phyloP scores from a whole-genome alignment of 441 rosid genomes.

The Syzygium syzygioides region DNA sequence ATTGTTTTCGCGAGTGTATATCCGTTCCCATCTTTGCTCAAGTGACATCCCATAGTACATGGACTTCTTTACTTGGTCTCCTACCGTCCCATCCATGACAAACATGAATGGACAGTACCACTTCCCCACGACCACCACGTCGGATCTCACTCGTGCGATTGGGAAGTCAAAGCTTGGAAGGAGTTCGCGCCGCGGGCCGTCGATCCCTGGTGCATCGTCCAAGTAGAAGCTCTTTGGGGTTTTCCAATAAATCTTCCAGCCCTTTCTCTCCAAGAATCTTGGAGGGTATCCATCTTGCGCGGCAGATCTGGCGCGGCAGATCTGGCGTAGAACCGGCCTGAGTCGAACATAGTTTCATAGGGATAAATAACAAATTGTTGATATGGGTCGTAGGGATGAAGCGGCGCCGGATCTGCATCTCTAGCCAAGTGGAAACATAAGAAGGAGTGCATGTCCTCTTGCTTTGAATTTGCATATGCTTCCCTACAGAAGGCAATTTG shows the following conservation, averaged over 20 bases:
- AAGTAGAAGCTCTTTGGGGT: constrained; percentile 23
- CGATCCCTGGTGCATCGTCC: constrained; percentile 44
- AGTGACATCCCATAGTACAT: constrained; percentile 43
- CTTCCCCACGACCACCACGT: constrained; percentile 29
- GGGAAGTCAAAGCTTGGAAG: constrained; percentile 31
- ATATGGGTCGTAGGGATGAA: constrained; percentile 30
- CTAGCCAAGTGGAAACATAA: constrained; percentile 27
- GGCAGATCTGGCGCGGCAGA: constrained; percentile 44
- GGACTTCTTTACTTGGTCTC: constrained; percentile 30
- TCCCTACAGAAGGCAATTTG: constrained; percentile 20
- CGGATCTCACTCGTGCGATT: constrained; percentile 1
- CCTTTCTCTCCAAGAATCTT: constrained; percentile 35
- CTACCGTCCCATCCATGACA: constrained; percentile 27
- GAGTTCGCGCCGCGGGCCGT: constrained; percentile 22
- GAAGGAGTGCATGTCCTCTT: constrained; percentile 41
- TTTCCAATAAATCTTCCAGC: constrained; percentile 32
- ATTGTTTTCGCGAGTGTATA: constrained; percentile 18
- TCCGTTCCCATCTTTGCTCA: constrained; percentile 46
- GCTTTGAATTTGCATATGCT: constrained; percentile 35
- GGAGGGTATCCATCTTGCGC: constrained; percentile 46
- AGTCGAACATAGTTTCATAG: not conserved
- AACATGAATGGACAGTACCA: constrained; percentile 72
- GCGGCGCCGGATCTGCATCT: constrained; percentile 26
- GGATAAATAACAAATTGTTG: constrained; percentile 40
- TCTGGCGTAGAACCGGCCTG: constrained; percentile 27